Evolutionary conservation across 2,329 filamentous ascomycete genomes (phyloP).

Genomic region (Aspergillus caelatus): DNA sequence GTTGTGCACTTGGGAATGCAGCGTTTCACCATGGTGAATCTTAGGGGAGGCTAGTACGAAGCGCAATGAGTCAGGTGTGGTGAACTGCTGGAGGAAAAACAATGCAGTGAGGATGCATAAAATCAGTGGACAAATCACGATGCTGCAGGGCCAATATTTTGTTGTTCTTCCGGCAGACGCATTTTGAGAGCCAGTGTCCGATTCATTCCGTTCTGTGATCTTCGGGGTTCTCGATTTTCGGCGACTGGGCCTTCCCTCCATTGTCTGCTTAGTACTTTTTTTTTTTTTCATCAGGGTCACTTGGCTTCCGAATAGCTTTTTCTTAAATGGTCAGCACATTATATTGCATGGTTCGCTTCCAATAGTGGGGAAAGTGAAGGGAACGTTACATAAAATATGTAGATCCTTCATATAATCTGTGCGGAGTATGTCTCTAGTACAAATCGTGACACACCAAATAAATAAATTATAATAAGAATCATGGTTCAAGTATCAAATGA

Average conservation of each 20-base stretch:
- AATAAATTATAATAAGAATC: background rate
- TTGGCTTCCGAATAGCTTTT: background rate
- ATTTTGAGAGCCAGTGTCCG: background rate
- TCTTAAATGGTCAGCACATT: background rate
- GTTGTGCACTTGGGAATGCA: background rate
- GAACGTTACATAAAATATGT: conserved; percentile 1
- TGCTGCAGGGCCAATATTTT: conserved; percentile 11
- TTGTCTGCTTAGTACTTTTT: conserved; percentile 4
- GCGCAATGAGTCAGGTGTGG: background rate
- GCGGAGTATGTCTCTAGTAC: background rate
- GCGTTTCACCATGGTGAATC: background rate
- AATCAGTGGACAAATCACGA: conserved; percentile 19
- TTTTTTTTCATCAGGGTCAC: background rate
- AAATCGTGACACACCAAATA: background rate
- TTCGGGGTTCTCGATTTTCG: conserved; percentile 13
- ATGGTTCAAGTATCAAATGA: background rate
- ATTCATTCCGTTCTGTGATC: conserved; percentile 8
- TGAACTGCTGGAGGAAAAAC: conserved; percentile 18
- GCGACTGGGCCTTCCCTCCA: conserved; percentile 25
- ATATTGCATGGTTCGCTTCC: background rate
- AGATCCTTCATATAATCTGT: background rate
- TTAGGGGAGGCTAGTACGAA: background rate
- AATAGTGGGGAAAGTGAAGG: background rate
- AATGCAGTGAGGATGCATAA: conserved; percentile 20
- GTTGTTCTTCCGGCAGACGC: background rate